phyloP scores from a whole-genome alignment of 2,329 filamentous ascomycete species.

The Pseudopithomyces maydicus region DNA sequence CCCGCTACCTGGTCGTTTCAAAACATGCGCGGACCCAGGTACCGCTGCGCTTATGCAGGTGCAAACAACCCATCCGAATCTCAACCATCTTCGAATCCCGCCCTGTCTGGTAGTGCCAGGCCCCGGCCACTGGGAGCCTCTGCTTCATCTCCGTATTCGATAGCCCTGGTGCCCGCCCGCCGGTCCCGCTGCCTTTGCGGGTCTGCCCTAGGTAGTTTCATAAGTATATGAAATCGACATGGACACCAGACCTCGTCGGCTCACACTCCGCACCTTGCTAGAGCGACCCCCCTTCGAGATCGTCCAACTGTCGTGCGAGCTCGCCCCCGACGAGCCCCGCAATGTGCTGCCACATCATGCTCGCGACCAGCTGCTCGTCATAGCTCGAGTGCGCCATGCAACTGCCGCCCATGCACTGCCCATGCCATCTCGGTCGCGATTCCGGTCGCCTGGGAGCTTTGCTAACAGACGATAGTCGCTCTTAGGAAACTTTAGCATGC shows the following conservation, averaged over 20 bases:
- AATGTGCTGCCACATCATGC: background rate
- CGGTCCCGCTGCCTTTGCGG: conserved; percentile 16
- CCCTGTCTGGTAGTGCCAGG: conserved; percentile 10
- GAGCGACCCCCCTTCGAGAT: background rate
- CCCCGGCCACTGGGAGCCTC: conserved; percentile 2
- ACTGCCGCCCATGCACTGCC: conserved; percentile 6
- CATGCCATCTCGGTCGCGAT: background rate
- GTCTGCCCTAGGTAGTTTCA: conserved; percentile 15
- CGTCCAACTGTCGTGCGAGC: conserved; percentile 10
- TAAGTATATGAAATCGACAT: background rate
- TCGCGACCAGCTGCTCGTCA: background rate
- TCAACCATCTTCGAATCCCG: background rate
- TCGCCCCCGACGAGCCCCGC: conserved; percentile 4
- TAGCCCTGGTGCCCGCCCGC: conserved; percentile 7
- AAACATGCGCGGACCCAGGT: conserved; percentile 4
- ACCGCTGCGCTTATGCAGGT: conserved; percentile 17
- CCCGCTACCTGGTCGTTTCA: conserved; percentile 2
- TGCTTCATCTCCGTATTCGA: conserved; percentile 24
- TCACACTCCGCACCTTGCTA: conserved; percentile 4
- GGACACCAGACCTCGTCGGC: conserved; percentile 7
- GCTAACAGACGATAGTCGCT: conserved; percentile 11
- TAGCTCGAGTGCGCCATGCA: conserved; percentile 4
- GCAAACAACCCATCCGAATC: background rate
- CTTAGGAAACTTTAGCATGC: conserved; percentile 25
- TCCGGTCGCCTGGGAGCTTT: background rate